phyloP scores from a whole-genome alignment of 2,329 filamentous ascomycete genomes.

The Chalaropsis thielavioides region DNA sequence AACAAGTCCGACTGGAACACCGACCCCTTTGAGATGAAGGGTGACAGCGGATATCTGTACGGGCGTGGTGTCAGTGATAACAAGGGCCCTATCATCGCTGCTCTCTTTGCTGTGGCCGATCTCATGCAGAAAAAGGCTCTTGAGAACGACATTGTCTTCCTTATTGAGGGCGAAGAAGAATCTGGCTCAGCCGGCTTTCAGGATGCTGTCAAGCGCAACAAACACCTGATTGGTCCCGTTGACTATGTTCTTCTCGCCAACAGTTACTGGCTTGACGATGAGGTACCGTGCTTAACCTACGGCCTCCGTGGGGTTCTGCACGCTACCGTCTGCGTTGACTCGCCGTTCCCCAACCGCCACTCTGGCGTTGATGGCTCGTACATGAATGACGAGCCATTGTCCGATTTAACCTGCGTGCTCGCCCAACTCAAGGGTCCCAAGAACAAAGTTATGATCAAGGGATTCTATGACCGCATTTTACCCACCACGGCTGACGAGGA shows the following conservation, averaged over 20 bases:
- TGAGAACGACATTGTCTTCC: constrained; percentile 76
- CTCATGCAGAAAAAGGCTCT: constrained; percentile 70
- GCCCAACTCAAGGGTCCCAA: constrained; percentile 66
- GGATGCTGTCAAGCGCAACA: constrained; percentile 64
- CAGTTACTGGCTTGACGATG: constrained; percentile 96
- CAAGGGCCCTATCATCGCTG: constrained; percentile 89
- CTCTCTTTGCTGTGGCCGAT: constrained; percentile 84
- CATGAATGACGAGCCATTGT: constrained; percentile 78
- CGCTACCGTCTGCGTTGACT: constrained; percentile 77
- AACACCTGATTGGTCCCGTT: constrained; percentile 71
- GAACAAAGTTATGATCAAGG: constrained; percentile 70
- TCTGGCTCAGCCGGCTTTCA: constrained; percentile 84
- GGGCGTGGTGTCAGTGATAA: constrained; percentile 96
- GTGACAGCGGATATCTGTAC: constrained; percentile 83
- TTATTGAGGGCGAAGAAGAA: constrained; percentile 96
- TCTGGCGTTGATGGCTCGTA: constrained; percentile 93
- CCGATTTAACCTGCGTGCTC: constrained; percentile 74
- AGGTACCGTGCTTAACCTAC: constrained; percentile 89
- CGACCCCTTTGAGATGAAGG: constrained; percentile 80
- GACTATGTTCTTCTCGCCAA: constrained; percentile 94
- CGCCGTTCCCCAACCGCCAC: constrained; percentile 75
- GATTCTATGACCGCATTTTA: constrained; percentile 76
- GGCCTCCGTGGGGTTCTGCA: constrained; percentile 87
- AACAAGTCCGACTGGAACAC: constrained; percentile 57
- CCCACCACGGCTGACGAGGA: constrained; percentile 62